Percentiles rank a stretch among this genome's conserved stretches.
Evolutionary conservation across 495 filamentous ascomycete genomes (phyloP).

Genomic region (Neurospora tetrasperma): DNA sequence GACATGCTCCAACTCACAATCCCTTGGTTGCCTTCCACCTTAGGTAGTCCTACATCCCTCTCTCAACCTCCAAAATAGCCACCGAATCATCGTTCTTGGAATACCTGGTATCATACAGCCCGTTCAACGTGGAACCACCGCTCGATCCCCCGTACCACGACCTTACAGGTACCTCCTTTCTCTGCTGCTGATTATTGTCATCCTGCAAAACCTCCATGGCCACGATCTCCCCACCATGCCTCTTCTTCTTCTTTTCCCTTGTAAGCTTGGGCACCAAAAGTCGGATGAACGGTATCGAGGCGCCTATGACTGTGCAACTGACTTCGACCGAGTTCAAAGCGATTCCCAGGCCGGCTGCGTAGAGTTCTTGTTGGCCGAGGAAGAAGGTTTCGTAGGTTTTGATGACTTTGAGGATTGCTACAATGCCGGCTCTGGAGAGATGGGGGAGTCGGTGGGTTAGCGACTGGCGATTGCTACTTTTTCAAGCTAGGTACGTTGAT

Average conservation of each 20-base stretch:
- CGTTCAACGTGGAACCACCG: not conserved
- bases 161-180: not conserved
- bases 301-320: not conserved
- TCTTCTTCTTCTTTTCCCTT: not conserved
- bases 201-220: not conserved
- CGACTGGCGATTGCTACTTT: too few species aligned
- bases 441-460: too few species aligned
- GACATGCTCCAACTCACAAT: too few species aligned
- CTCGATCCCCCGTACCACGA: not conserved
- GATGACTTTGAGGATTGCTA: not conserved
- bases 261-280: not conserved
- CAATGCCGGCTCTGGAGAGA: not conserved
- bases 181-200: not conserved
- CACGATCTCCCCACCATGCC: not conserved
- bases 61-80: not conserved
- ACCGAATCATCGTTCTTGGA: not conserved
- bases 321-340: not conserved
- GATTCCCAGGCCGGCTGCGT: not conserved
- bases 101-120: not conserved
- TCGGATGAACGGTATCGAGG: not conserved
- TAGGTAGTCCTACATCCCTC: not conserved
- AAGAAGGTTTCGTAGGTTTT: not conserved
- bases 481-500: too few species aligned
- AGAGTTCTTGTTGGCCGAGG: not conserved
- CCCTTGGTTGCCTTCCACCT: too few species aligned